A percentile compares a stretch with the other conserved stretches of the same genome.
These are phyloP conservation scores for Citrus reticulata DNA, from an alignment of 345 rosid genomes.

Conservation along the genomic window DNA sequence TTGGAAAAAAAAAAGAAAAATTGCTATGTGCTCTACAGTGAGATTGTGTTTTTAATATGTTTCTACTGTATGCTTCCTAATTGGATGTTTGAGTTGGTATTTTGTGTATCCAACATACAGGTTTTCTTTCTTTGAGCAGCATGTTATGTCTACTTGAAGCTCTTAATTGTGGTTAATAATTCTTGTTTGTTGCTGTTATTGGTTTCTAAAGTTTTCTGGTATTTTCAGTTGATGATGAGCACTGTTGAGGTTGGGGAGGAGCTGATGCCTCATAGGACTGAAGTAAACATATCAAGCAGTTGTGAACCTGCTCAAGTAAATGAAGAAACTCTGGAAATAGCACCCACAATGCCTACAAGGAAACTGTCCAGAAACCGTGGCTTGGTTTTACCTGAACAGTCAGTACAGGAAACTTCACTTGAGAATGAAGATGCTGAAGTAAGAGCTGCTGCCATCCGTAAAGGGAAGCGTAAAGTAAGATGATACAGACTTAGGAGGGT, in stretches of 20 bases:
- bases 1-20: neutral
- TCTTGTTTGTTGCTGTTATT: neutral
- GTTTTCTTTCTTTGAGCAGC: too few relatives aligned
- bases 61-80: neutral
- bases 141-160: neutral
- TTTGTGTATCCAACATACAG: neutral
- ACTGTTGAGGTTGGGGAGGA: constrained; percentile 30
- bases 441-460: constrained; percentile 3
- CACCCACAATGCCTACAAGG: constrained; percentile 14
- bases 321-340: constrained; percentile 11
- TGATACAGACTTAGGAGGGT: neutral
- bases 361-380: constrained; percentile 25
- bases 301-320: neutral
- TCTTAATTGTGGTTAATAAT: neutral
- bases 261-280: constrained; percentile 36
- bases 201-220: neutral
- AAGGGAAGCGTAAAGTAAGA: constrained; percentile 14
- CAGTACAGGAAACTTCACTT: constrained; percentile 6
- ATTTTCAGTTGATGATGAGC: constrained; percentile 33
- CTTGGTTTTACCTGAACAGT: constrained; percentile 22
- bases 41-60: neutral
- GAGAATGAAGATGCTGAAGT: constrained; percentile 1
- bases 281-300: neutral
- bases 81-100: neutral
- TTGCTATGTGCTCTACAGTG: neutral